These are phyloP conservation scores for Dovyalis caffra DNA, from an alignment of 345 rosid species.

Conservation along the genomic window DNA sequence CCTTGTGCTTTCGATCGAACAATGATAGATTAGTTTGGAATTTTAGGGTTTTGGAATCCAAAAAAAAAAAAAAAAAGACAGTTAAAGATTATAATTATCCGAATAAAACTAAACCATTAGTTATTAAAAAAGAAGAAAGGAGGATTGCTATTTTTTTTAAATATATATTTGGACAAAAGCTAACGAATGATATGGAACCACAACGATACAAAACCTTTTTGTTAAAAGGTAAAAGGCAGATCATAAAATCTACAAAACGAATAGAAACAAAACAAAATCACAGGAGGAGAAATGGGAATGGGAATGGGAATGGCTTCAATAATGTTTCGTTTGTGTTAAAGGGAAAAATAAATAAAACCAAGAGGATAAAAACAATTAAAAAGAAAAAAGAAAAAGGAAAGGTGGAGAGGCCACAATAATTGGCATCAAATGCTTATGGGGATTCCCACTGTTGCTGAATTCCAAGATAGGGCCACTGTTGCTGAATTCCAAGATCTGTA, in stretches of 20 bases:
- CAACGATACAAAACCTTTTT: not conserved
- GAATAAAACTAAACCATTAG: not conserved
- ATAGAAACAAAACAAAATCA: not conserved
- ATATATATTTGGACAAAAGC: not conserved
- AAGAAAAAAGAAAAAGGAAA: slow-evolving; percentile 10
- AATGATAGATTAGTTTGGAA: too few relatives aligned
- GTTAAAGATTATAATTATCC: too few relatives aligned
- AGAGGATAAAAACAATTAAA: not conserved
- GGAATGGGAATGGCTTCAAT: not conserved
- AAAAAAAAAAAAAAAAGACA: too few relatives aligned
- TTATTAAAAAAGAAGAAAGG: not conserved
- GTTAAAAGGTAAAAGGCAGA: not conserved
- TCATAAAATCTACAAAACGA: not conserved
- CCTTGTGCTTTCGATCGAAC: too few relatives aligned
- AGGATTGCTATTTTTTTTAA: too few relatives aligned
- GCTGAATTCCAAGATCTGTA: slow-evolving; percentile 64
- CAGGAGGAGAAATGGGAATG: not conserved
- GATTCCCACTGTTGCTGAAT: slow-evolving; percentile 71
- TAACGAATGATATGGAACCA: not conserved
- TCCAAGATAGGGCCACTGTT: slow-evolving; percentile 52
- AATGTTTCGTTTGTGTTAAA: too few relatives aligned
- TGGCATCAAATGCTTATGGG: slow-evolving; percentile 79
- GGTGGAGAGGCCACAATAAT: slow-evolving; percentile 50
- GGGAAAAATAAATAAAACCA: not conserved
- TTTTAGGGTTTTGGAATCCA: too few relatives aligned